Conservation (phyloP, 2,329 filamentous ascomycete species). For the Periglandula ipomoeae region DNA sequence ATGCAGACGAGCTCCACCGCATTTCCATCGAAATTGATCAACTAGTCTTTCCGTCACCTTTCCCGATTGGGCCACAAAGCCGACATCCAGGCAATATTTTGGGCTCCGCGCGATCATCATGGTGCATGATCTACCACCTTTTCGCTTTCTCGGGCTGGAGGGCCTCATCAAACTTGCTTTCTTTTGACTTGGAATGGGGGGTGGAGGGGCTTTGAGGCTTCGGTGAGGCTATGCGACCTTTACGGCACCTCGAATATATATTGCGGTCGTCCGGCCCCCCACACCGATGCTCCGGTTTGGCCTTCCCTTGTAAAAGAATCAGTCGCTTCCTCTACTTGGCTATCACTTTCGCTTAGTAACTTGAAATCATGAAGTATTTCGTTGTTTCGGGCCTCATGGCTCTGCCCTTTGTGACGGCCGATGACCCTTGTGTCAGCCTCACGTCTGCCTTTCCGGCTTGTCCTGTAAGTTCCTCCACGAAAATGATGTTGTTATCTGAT, state of each 20-base stretch:
- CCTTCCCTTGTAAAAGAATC: constrained; percentile 1
- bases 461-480: constrained; percentile 12
- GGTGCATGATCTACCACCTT: constrained; percentile 2
- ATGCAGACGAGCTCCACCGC: background rate
- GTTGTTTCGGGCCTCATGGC: background rate
- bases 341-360: background rate
- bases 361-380: background rate
- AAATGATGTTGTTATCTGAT: no score
- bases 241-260: background rate
- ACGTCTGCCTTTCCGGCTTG: constrained; percentile 15
- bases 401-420: background rate
- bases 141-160: background rate
- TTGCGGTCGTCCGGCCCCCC: background rate
- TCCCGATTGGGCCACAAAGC: background rate
- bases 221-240: no score
- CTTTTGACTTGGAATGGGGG: no score
- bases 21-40: background rate
- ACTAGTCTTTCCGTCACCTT: background rate
- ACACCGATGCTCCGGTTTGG: background rate
- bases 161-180: no score
- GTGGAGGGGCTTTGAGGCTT: no score
- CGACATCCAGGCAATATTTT: constrained; percentile 11
- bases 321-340: background rate
- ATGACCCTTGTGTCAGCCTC: constrained; percentile 10
- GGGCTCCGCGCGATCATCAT: background rate